Percentiles rank a stretch among this genome's conserved stretches.
Conservation (phyloP, 805 yeast species). For the Sungouiozyma intestinalis region DNA sequence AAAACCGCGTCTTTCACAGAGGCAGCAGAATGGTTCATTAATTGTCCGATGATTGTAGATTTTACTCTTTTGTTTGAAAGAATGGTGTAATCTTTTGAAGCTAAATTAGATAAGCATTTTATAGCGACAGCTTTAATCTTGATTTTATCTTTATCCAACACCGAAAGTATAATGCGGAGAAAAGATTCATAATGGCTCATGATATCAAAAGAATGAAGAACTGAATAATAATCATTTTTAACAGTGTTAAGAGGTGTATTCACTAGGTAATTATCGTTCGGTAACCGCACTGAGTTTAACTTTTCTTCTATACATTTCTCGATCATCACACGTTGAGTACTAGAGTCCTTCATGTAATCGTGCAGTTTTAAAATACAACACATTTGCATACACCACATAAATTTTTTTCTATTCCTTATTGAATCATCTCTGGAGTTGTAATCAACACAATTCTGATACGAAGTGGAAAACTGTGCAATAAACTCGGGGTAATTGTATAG, state of each 20-base stretch:
- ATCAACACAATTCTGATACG: constrained; percentile 10
- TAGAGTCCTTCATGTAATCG: constrained; percentile 10
- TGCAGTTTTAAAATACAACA: constrained; percentile 8
- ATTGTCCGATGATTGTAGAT: constrained; percentile 38
- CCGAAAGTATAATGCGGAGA: constrained; percentile 37
- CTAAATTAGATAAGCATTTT: constrained; percentile 46
- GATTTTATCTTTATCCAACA: constrained; percentile 39
- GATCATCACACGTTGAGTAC: constrained; percentile 1
- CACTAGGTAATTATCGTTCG: not conserved
- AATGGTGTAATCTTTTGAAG: constrained; percentile 42
- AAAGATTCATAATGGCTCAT: constrained; percentile 41
- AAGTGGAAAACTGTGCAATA: constrained; percentile 9
- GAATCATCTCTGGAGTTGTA: constrained; percentile 2
- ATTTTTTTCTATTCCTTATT: constrained; percentile 3
- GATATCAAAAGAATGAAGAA: constrained; percentile 17
- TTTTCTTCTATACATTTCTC: not conserved
- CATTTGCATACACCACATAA: constrained; percentile 14
- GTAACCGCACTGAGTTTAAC: not conserved
- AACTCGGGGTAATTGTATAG: constrained; percentile 18
- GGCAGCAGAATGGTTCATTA: constrained; percentile 58
- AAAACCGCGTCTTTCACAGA: constrained; percentile 68
- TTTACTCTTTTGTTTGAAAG: constrained; percentile 42
- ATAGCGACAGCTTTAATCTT: constrained; percentile 55
- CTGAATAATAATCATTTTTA: constrained; percentile 11
- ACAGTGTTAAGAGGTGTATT: constrained; percentile 2